Conservation (phyloP, 139 green algal genomes). For the Chlorella ohadii region DNA sequence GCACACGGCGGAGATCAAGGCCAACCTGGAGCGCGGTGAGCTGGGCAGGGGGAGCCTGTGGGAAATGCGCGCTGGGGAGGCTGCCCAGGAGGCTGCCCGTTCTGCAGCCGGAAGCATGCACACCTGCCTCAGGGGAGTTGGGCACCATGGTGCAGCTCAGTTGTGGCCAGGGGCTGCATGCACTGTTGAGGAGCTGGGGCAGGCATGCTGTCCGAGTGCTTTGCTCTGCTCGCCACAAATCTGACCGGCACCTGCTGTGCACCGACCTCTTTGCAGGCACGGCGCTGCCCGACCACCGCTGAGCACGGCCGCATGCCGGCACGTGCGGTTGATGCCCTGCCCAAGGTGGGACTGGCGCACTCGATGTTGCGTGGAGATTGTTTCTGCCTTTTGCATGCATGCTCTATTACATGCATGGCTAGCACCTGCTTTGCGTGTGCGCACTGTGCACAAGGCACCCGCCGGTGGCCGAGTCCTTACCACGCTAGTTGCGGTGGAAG, state of each 20-base stretch:
- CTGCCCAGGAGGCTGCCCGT: too few relatives aligned
- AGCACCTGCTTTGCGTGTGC: background rate
- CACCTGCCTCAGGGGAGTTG: too few relatives aligned
- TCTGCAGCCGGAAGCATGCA: too few relatives aligned
- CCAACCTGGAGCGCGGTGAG: conserved; percentile 93
- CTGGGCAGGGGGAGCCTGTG: background rate
- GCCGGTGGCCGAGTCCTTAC: conserved; percentile 45
- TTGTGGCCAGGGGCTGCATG: too few relatives aligned
- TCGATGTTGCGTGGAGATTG: too few relatives aligned
- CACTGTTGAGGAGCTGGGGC: too few relatives aligned
- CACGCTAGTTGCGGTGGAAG: conserved; percentile 4
- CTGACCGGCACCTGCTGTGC: background rate
- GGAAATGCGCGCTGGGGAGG: too few relatives aligned
- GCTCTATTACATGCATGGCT: too few relatives aligned
- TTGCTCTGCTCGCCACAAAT: too few relatives aligned
- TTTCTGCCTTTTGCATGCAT: too few relatives aligned
- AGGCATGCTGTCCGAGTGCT: too few relatives aligned
- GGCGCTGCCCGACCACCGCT: conserved; percentile 89
- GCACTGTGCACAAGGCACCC: background rate
- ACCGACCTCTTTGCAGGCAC: conserved; percentile 61
- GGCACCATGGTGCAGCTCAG: too few relatives aligned
- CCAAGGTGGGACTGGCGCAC: background rate
- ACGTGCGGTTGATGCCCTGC: background rate
- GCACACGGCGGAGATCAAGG: conserved; percentile 92
- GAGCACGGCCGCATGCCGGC: background rate